These are phyloP conservation scores for Trichoderma sp. DNA, from an alignment of 2,329 filamentous ascomycete genomes.

Conservation along the genomic window DNA sequence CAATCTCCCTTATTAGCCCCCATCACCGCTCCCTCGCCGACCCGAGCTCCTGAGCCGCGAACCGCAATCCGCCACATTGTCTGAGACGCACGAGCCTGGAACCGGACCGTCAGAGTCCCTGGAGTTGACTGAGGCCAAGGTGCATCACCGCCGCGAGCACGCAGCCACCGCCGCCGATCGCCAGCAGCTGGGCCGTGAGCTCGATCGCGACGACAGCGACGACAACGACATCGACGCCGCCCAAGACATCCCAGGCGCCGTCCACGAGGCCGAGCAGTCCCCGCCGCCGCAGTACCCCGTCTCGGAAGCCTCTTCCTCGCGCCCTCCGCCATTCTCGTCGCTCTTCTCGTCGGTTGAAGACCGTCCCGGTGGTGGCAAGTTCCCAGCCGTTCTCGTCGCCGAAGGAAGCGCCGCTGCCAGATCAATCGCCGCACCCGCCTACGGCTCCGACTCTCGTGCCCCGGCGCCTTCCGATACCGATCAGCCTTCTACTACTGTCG, in stretches of 20 bases:
- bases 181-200: slow-evolving; percentile 29
- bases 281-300: slow-evolving; percentile 63
- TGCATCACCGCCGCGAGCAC: slow-evolving; percentile 31
- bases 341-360: slow-evolving; percentile 51
- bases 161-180: slow-evolving; percentile 27
- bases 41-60: slow-evolving; percentile 27
- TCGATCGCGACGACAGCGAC: slow-evolving; percentile 28
- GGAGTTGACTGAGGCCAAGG: slow-evolving; percentile 38
- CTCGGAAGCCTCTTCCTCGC: slow-evolving; percentile 55
- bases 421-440: slow-evolving; percentile 56
- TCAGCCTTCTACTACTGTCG: slow-evolving; percentile 33
- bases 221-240: slow-evolving; percentile 28
- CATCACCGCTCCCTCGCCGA: slow-evolving; percentile 27
- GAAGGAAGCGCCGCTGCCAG: slow-evolving; percentile 39
- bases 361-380: slow-evolving; percentile 37
- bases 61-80: slow-evolving; percentile 43
- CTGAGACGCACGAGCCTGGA: slow-evolving; percentile 38
- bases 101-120: slow-evolving; percentile 41
- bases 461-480: slow-evolving; percentile 42
- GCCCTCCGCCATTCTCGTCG: slow-evolving; percentile 62
- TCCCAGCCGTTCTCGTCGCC: slow-evolving; percentile 33
- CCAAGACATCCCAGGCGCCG: slow-evolving; percentile 27
- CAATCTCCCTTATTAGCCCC: slow-evolving; percentile 22
- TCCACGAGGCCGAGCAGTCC: slow-evolving; percentile 44
- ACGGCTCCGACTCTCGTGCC: slow-evolving; percentile 46